Percentiles rank a stretch among this genome's conserved stretches.
These are phyloP conservation scores for Trichoderma polysporum DNA, from an alignment of 2,329 filamentous ascomycete genomes.

Conservation along the genomic window DNA sequence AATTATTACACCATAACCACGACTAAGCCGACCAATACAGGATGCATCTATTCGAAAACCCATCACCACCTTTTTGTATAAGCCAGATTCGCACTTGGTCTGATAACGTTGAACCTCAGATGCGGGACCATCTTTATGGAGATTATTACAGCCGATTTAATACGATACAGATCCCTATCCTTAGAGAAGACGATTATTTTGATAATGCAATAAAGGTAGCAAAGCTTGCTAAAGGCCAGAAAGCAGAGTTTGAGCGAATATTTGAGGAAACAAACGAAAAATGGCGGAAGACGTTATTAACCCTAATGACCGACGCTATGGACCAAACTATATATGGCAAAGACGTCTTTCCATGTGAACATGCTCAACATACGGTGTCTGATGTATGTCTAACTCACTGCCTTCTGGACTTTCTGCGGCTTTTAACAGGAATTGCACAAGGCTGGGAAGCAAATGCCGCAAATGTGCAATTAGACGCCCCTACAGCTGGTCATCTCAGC, in stretches of 20 bases:
- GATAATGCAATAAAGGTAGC: background rate
- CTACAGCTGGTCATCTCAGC: background rate
- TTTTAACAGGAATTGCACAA: background rate
- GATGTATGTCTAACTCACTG: background rate
- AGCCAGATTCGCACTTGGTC: too few species aligned
- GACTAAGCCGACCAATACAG: too few species aligned
- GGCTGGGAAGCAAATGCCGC: background rate
- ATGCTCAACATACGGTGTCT: background rate
- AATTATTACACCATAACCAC: too few species aligned
- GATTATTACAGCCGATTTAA: background rate
- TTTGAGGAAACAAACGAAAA: background rate
- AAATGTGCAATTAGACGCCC: background rate
- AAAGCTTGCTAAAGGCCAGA: background rate
- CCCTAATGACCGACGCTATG: background rate
- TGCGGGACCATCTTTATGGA: too few species aligned
- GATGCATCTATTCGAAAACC: too few species aligned
- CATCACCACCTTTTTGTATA: too few species aligned
- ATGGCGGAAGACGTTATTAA: background rate
- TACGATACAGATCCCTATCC: background rate
- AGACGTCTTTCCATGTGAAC: background rate
- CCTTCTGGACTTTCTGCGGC: background rate
- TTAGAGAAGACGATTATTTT: background rate
- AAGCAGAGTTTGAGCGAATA: background rate
- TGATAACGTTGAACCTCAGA: too few species aligned
- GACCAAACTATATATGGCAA: background rate